Percentiles rank a stretch among this genome's conserved stretches.
These are phyloP conservation scores for Verticillium dahliae DNA, from an alignment of 2,329 filamentous ascomycete genomes.

Conservation along the genomic window DNA sequence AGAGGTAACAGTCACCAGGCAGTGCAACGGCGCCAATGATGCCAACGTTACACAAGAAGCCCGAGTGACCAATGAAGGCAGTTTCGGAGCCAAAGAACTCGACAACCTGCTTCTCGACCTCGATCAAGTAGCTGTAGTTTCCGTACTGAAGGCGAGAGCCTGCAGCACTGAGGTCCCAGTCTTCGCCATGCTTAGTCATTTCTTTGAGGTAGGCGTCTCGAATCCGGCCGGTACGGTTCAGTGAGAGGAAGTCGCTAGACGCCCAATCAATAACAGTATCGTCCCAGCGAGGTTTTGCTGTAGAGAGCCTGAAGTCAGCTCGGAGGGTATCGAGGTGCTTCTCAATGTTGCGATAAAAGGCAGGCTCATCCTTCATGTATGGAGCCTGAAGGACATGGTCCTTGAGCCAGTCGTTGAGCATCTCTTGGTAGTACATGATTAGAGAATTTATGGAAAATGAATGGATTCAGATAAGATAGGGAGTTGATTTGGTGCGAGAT, in stretches of 20 bases:
- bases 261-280: constrained; percentile 44
- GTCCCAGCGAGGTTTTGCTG: constrained; percentile 14
- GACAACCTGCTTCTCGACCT: constrained; percentile 42
- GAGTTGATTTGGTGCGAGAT: background rate
- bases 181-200: constrained; percentile 26
- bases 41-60: constrained; percentile 60
- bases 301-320: constrained; percentile 14
- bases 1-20: constrained; percentile 56
- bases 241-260: constrained; percentile 59
- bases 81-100: constrained; percentile 37
- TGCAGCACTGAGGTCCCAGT: constrained; percentile 40
- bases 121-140: constrained; percentile 53
- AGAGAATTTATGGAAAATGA: background rate
- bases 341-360: constrained; percentile 21
- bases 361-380: background rate
- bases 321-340: constrained; percentile 21
- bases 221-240: constrained; percentile 40
- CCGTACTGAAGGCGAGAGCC: constrained; percentile 61
- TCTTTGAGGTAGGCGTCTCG: constrained; percentile 40
- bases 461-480: background rate
- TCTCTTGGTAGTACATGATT: background rate
- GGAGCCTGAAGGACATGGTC: background rate
- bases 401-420: background rate
- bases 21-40: constrained; percentile 55
- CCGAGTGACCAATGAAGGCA: constrained; percentile 49